These are phyloP conservation scores for Pythium apleroticum DNA, from an alignment of 352 stramenopile genomes.

Conservation along the genomic window DNA sequence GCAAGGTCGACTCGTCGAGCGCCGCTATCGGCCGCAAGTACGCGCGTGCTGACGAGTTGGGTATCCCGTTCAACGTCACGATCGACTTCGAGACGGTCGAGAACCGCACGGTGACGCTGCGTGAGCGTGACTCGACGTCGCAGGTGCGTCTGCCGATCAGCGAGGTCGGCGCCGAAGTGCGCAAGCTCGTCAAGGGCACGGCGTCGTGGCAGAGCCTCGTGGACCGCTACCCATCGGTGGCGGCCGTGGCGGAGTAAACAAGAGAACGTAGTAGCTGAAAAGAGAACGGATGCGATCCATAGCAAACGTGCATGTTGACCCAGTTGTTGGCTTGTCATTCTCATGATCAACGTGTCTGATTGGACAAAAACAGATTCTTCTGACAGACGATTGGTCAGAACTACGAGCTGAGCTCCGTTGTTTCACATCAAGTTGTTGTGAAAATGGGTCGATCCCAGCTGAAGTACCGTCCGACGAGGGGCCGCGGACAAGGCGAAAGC, in stretches of 20 bases:
- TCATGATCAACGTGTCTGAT: neutral
- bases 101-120: constrained; percentile 94
- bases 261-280: neutral
- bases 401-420: neutral
- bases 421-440: neutral
- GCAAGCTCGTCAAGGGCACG: constrained; percentile 84
- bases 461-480: constrained; percentile 60
- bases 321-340: neutral
- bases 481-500: constrained; percentile 33
- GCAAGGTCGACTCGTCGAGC: constrained; percentile 95
- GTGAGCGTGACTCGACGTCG: constrained; percentile 96
- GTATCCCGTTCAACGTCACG: constrained; percentile 97
- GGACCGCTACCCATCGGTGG: constrained; percentile 83
- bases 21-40: constrained; percentile 97
- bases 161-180: constrained; percentile 80
- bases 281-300: neutral
- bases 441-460: constrained; percentile 72
- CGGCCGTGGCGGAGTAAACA: constrained; percentile 20
- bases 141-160: constrained; percentile 94
- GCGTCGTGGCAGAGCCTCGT: constrained; percentile 82
- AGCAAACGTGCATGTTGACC: neutral
- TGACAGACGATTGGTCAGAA: constrained; percentile 3
- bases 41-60: constrained; percentile 96
- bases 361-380: neutral
- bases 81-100: constrained; percentile 97